A percentile compares a stretch with the other conserved stretches of the same genome.
These are phyloP conservation scores for Ophiostoma novo-ulmi DNA, from an alignment of 2,329 filamentous ascomycete species.

Conservation along the genomic window DNA sequence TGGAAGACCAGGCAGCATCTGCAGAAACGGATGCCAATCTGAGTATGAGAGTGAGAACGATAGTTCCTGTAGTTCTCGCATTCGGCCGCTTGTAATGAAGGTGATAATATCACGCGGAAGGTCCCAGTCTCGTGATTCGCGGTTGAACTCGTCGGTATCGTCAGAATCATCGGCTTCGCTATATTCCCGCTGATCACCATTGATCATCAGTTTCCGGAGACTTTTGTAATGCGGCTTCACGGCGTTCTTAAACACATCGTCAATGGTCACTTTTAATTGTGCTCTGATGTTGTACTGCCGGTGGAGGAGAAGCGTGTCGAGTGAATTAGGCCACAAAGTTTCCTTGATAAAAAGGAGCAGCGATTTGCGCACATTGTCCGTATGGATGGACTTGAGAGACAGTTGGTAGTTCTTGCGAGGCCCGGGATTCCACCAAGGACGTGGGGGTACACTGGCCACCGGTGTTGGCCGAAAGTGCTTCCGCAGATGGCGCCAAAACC, in stretches of 20 bases:
- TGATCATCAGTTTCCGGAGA: constrained; percentile 67
- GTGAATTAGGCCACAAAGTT: constrained; percentile 68
- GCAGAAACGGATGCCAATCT: constrained; percentile 79
- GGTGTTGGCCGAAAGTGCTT: constrained; percentile 52
- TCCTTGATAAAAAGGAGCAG: constrained; percentile 72
- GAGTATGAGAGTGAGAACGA: constrained; percentile 67
- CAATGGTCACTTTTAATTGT: constrained; percentile 46
- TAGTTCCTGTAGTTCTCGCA: constrained; percentile 66
- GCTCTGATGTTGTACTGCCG: constrained; percentile 48
- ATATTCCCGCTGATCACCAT: constrained; percentile 57
- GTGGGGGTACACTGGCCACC: constrained; percentile 29
- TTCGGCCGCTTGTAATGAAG: constrained; percentile 71
- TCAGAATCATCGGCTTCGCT: constrained; percentile 31
- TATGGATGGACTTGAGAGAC: constrained; percentile 68
- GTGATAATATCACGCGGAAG: constrained; percentile 62
- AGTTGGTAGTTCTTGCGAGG: constrained; percentile 52
- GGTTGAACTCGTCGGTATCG: constrained; percentile 32
- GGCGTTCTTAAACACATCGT: constrained; percentile 66
- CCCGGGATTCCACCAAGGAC: constrained; percentile 28
- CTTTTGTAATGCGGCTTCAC: constrained; percentile 66
- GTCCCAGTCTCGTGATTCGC: constrained; percentile 65
- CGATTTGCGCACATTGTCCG: constrained; percentile 63
- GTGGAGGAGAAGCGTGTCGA: constrained; percentile 76
- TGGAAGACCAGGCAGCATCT: constrained; percentile 64
- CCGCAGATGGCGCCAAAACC: constrained; percentile 67